These are phyloP conservation scores for Glonium stellatum DNA, from an alignment of 495 filamentous ascomycete species.

Conservation along the genomic window DNA sequence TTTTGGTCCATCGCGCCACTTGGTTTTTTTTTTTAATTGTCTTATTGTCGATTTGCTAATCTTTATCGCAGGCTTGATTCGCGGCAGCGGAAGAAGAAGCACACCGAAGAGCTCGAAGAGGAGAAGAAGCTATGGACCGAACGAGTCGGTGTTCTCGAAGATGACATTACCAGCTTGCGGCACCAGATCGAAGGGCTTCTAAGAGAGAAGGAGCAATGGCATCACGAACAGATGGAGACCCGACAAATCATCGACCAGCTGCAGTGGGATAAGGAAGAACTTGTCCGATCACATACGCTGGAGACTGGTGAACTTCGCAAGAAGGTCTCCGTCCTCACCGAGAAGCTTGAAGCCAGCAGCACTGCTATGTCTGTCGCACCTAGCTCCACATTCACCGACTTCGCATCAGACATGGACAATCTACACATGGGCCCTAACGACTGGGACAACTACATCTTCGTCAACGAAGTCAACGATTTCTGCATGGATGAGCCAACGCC, in stretches of 20 bases:
- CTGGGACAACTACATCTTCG: constrained; percentile 76
- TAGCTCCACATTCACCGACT: constrained; percentile 56
- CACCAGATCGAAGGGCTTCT: constrained; percentile 55
- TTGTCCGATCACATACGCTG: constrained; percentile 81
- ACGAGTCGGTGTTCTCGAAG: constrained; percentile 69
- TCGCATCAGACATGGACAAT: constrained; percentile 74
- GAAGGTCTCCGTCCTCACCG: constrained; percentile 83
- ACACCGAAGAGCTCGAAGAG: constrained; percentile 93
- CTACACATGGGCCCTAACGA: constrained; percentile 66
- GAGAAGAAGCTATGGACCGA: constrained; percentile 87
- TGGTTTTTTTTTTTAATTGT: too few relatives aligned
- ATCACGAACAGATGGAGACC: constrained; percentile 60
- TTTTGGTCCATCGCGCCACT: constrained; percentile 22
- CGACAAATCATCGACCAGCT: constrained; percentile 68
- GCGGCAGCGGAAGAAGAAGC: constrained; percentile 95
- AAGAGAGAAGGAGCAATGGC: constrained; percentile 60
- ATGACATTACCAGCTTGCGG: constrained; percentile 56
- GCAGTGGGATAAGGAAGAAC: constrained; percentile 82
- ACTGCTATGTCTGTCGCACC: constrained; percentile 50
- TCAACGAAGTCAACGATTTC: constrained; percentile 56
- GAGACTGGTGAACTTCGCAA: constrained; percentile 93
- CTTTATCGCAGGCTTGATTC: constrained; percentile 70
- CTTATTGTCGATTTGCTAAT: constrained; percentile 42
- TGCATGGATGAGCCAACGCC: constrained; percentile 39
- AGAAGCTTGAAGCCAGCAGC: constrained; percentile 74